Conservation (phyloP, 805 yeast genomes). For the Yarrowia osloensis region DNA sequence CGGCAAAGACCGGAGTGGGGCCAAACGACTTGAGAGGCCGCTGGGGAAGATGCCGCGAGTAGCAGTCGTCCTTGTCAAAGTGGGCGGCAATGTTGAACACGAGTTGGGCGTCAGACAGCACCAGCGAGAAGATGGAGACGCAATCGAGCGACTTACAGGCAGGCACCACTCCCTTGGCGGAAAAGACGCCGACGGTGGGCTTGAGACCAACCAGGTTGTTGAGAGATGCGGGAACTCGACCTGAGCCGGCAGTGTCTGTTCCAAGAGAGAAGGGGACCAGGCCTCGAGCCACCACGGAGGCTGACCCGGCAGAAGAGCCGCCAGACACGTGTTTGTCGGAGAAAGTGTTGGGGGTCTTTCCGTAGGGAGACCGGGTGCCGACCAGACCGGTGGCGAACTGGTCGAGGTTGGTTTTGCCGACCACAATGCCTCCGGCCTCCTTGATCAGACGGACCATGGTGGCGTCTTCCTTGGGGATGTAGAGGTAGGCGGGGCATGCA, state of each 20-base stretch:
- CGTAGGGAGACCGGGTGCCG: slow-evolving; percentile 94
- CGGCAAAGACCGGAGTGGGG: slow-evolving; percentile 64
- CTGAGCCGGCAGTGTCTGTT: slow-evolving; percentile 98
- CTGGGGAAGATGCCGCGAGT: slow-evolving; percentile 72
- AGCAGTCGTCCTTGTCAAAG: slow-evolving; percentile 74
- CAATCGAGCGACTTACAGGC: slow-evolving; percentile 95
- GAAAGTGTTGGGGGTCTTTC: slow-evolving; percentile 81
- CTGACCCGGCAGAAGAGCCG: slow-evolving; percentile 97
- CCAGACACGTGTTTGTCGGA: slow-evolving; percentile 80
- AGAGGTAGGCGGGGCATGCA: slow-evolving; percentile 86
- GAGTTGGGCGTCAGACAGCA: slow-evolving; percentile 78
- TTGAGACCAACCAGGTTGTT: slow-evolving; percentile 90
- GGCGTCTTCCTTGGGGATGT: slow-evolving; percentile 70
- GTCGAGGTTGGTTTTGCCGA: slow-evolving; percentile 94
- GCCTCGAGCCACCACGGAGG: slow-evolving; percentile 86
- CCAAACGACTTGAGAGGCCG: slow-evolving; percentile 65
- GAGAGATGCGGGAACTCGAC: slow-evolving; percentile 94
- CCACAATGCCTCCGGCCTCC: slow-evolving; percentile 86
- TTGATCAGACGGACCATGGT: slow-evolving; percentile 71
- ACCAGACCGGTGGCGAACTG: slow-evolving; percentile 98
- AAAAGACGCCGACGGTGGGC: slow-evolving; percentile 87
- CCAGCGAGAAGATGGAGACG: slow-evolving; percentile 80
- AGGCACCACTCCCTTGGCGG: slow-evolving; percentile 92
- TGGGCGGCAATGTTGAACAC: slow-evolving; percentile 70
- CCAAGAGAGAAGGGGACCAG: slow-evolving; percentile 86